Conservation (phyloP, 164 flowering plant species). For the Annona squamosa region DNA sequence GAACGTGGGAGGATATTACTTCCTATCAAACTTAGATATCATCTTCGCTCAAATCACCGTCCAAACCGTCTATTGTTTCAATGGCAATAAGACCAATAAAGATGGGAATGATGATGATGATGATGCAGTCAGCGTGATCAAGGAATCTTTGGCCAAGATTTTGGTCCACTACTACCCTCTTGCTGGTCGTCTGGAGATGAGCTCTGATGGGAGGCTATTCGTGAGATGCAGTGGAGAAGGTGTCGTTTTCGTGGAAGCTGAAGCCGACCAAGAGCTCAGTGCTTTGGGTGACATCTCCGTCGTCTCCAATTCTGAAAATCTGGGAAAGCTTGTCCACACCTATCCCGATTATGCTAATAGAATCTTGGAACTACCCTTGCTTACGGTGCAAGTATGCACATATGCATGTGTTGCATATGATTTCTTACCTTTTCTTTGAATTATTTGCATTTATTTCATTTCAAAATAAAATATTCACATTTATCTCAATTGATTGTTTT, state of each 20-base stretch:
- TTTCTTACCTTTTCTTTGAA: neutral
- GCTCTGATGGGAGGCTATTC: conserved; percentile 14
- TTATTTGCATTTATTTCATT: neutral
- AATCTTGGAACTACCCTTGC: conserved; percentile 10
- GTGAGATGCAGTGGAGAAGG: conserved; percentile 15
- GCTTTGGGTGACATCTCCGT: conserved; percentile 11
- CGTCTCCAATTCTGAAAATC: conserved; percentile 11
- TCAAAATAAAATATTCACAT: neutral
- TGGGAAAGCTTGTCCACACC: conserved; percentile 13
- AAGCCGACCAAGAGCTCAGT: conserved; percentile 13
- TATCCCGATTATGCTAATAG: conserved; percentile 5
- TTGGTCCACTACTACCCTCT: conserved; percentile 20
- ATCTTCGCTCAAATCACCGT: conserved; percentile 1
- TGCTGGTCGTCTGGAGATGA: conserved; percentile 11
- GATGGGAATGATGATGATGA: neutral
- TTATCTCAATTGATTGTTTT: neutral
- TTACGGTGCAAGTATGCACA: conserved; percentile 17
- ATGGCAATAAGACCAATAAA: neutral
- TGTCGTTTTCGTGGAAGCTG: conserved; percentile 21
- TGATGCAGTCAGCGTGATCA: neutral
- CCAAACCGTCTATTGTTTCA: conserved; percentile 9
- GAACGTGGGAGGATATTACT: conserved; percentile 1
- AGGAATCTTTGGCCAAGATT: conserved; percentile 14
- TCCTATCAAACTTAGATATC: conserved; percentile 19
- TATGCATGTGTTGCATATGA: neutral